These are phyloP conservation scores for Trichoderma sp. DNA, from an alignment of 2,329 filamentous ascomycete species.

Conservation along the genomic window DNA sequence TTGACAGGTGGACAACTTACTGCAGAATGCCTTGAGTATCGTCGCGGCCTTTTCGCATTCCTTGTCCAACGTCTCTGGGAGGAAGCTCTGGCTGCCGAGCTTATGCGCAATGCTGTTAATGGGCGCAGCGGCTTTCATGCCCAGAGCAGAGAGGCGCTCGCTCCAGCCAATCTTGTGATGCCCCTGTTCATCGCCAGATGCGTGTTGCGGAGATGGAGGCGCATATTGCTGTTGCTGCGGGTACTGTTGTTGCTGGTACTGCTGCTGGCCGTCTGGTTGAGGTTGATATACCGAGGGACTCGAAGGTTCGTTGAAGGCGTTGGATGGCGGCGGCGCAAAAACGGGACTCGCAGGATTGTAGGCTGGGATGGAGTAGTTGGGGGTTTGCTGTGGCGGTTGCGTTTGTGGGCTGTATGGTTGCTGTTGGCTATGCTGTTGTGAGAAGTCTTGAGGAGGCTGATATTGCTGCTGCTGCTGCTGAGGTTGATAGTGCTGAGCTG, in stretches of 20 bases:
- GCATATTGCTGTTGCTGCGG: background rate
- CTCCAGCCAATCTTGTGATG: slow-evolving; percentile 27
- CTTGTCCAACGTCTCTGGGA: slow-evolving; percentile 81
- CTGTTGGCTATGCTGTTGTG: background rate
- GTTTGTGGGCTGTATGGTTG: background rate
- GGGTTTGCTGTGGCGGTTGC: slow-evolving; percentile 15
- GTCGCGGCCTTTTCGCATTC: slow-evolving; percentile 88
- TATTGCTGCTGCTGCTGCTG: slow-evolving; percentile 16
- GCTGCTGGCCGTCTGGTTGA: background rate
- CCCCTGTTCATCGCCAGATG: background rate
- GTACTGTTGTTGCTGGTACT: slow-evolving; percentile 5
- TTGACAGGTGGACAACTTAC: slow-evolving; percentile 43
- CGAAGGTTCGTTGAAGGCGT: background rate
- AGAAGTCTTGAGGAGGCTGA: background rate
- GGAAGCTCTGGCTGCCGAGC: slow-evolving; percentile 78
- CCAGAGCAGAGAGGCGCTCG: slow-evolving; percentile 32
- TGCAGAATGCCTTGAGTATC: slow-evolving; percentile 83
- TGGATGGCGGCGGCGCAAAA: slow-evolving; percentile 30
- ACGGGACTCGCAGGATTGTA: slow-evolving; percentile 32
- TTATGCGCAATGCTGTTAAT: slow-evolving; percentile 81
- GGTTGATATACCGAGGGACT: background rate
- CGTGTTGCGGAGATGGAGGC: background rate
- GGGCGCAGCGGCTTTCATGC: slow-evolving; percentile 58
- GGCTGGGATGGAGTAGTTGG: slow-evolving; percentile 29
- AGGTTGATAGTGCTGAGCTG: background rate